These are phyloP conservation scores for Thermothielavioides terrestris DNA, from an alignment of 495 filamentous ascomycete genomes.

Conservation along the genomic window DNA sequence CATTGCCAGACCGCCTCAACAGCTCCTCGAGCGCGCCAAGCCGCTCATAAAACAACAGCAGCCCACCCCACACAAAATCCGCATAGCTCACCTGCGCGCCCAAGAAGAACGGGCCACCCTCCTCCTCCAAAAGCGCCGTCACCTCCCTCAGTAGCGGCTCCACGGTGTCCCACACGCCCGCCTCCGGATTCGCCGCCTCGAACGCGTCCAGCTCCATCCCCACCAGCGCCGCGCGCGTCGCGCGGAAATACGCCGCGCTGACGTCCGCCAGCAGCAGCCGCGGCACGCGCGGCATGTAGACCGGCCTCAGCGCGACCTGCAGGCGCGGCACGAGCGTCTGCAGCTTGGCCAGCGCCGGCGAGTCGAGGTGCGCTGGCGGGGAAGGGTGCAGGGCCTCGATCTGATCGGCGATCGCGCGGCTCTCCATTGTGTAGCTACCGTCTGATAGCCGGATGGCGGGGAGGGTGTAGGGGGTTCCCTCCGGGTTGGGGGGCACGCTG, in stretches of 20 bases:
- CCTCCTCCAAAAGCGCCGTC: constrained; percentile 41
- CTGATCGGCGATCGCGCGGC: constrained; percentile 39
- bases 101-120: constrained; percentile 41
- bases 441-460: constrained; percentile 46
- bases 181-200: constrained; percentile 30
- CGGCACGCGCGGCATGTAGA: constrained; percentile 31
- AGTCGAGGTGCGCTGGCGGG: constrained; percentile 45
- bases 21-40: constrained; percentile 26
- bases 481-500: constrained; percentile 25
- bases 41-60: constrained; percentile 26
- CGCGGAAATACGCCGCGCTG: constrained; percentile 38
- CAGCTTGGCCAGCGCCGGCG: constrained; percentile 30
- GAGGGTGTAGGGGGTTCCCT: constrained; percentile 38
- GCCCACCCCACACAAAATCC: constrained; percentile 37
- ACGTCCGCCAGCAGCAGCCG: constrained; percentile 30
- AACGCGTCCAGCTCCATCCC: constrained; percentile 39
- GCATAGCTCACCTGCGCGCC: constrained; percentile 30
- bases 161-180: constrained; percentile 29
- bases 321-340: constrained; percentile 12
- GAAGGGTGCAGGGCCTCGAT: constrained; percentile 47
- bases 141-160: constrained; percentile 30
- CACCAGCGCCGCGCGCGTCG: constrained; percentile 27
- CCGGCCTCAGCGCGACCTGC: constrained; percentile 12
- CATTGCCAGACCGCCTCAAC: constrained; percentile 28
- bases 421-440: constrained; percentile 50